A percentile compares a stretch with the other conserved stretches of the same genome.
phyloP scores from a whole-genome alignment of 305 asterid species.

The Vinca major region DNA sequence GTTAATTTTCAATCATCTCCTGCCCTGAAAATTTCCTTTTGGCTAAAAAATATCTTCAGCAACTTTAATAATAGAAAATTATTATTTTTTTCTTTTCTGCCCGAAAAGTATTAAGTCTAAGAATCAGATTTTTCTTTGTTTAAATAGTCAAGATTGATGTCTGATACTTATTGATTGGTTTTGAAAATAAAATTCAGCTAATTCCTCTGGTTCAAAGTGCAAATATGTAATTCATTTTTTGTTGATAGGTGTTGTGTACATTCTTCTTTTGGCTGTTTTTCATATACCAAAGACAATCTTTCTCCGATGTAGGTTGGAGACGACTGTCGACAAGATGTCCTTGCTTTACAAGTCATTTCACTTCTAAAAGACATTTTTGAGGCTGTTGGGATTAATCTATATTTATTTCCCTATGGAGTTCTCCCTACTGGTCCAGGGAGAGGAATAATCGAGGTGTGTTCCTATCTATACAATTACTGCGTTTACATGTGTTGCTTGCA shows the following conservation, averaged over 20 bases:
- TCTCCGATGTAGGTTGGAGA: constrained; percentile 76
- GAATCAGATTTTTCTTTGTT: neutral
- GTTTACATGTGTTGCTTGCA: neutral
- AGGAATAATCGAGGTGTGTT: constrained; percentile 92
- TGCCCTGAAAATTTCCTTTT: constrained; percentile 2
- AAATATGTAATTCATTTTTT: neutral
- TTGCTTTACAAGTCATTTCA: constrained; percentile 96
- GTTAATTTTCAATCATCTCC: neutral
- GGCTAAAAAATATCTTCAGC: neutral
- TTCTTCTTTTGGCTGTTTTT: constrained; percentile 1
- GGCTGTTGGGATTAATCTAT: constrained; percentile 77
- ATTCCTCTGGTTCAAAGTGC: neutral
- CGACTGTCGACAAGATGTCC: constrained; percentile 98
- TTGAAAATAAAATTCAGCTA: neutral
- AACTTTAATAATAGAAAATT: neutral
- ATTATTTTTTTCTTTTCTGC: neutral
- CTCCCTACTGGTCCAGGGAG: constrained; percentile 97
- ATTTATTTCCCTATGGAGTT: constrained; percentile 92
- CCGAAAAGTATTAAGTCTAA: neutral
- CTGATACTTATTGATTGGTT: neutral
- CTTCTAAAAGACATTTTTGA: constrained; percentile 89
- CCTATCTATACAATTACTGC: neutral
- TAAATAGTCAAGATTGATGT: neutral
- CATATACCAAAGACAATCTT: constrained; percentile 14
- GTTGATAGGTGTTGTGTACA: neutral